Evolutionary conservation across 495 filamentous ascomycete species (phyloP).

Genomic region (Aspergillus olivimuriae): DNA sequence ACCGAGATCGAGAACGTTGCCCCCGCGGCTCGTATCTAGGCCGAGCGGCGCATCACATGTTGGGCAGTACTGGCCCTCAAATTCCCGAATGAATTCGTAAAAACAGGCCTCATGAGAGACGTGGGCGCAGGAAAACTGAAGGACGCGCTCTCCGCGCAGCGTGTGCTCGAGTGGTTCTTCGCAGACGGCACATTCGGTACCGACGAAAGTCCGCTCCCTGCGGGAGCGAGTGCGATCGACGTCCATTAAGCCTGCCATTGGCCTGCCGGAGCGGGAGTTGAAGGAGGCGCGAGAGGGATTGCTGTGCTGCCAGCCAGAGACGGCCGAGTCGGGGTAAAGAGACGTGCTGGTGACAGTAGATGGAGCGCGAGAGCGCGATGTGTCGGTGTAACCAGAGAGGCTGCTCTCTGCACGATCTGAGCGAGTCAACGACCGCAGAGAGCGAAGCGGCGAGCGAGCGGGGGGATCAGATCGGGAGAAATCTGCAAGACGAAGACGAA

Average conservation of each 20-base stretch:
- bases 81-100: conserved; percentile 96
- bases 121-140: conserved; percentile 94
- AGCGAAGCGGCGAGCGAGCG: conserved; percentile 26
- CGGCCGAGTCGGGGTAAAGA: conserved; percentile 13
- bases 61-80: conserved; percentile 91
- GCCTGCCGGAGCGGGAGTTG: conserved; percentile 43
- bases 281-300: conserved; percentile 39
- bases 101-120: conserved; percentile 98
- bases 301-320: conserved; percentile 12
- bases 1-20: conserved; percentile 94
- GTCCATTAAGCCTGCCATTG: conserved; percentile 69
- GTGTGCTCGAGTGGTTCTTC: conserved; percentile 98
- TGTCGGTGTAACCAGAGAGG: conserved; percentile 23
- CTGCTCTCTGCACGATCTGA: conserved; percentile 29
- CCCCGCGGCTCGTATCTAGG: conserved; percentile 89
- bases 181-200: conserved; percentile 90
- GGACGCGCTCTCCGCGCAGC: conserved; percentile 84
- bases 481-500: conserved; percentile 17
- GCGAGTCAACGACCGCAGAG: conserved; percentile 26
- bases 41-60: conserved; percentile 90
- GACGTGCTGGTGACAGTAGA: conserved; percentile 20
- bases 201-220: conserved; percentile 91
- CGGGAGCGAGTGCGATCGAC: conserved; percentile 74
- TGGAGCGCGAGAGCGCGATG: conserved; percentile 21
- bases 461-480: conserved; percentile 27